These are phyloP conservation scores for Pseudodiploospora longispora DNA, from an alignment of 2,329 filamentous ascomycete species.

Conservation along the genomic window DNA sequence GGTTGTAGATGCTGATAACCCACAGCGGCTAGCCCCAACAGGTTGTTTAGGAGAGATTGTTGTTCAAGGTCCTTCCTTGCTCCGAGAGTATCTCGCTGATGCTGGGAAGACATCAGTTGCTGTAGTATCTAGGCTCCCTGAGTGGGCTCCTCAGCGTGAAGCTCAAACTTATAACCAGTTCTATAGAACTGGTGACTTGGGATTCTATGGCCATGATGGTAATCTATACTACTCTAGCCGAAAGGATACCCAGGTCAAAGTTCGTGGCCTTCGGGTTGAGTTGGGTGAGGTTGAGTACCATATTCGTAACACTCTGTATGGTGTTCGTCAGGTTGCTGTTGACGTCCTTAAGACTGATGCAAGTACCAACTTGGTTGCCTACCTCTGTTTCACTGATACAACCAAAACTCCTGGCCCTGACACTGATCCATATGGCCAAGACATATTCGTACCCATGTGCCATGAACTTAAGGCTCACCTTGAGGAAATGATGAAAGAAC, in stretches of 20 bases:
- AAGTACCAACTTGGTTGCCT: constrained; percentile 1
- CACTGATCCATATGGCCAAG: background rate
- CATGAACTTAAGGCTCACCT: background rate
- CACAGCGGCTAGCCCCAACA: background rate
- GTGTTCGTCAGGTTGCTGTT: constrained; percentile 3
- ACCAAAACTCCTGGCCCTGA: background rate
- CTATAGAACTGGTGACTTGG: background rate
- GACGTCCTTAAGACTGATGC: constrained; percentile 3
- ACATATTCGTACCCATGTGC: constrained; percentile 1
- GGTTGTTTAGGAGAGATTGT: background rate
- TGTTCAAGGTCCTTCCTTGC: background rate
- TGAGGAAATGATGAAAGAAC: background rate
- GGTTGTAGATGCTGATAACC: background rate
- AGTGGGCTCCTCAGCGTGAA: constrained; percentile 2
- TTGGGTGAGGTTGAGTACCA: constrained; percentile 6
- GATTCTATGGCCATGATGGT: constrained; percentile 14
- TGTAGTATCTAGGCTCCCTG: background rate
- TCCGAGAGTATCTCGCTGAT: background rate
- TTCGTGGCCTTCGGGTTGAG: constrained; percentile 40
- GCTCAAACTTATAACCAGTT: background rate
- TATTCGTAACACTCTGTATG: background rate
- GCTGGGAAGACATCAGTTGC: background rate
- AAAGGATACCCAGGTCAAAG: constrained; percentile 48
- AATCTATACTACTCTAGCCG: constrained; percentile 35
- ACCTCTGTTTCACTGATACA: constrained; percentile 1